These are phyloP conservation scores for Wickerhamomyces sp. DNA, from an alignment of 1,139 yeast genomes.

Conservation along the genomic window DNA sequence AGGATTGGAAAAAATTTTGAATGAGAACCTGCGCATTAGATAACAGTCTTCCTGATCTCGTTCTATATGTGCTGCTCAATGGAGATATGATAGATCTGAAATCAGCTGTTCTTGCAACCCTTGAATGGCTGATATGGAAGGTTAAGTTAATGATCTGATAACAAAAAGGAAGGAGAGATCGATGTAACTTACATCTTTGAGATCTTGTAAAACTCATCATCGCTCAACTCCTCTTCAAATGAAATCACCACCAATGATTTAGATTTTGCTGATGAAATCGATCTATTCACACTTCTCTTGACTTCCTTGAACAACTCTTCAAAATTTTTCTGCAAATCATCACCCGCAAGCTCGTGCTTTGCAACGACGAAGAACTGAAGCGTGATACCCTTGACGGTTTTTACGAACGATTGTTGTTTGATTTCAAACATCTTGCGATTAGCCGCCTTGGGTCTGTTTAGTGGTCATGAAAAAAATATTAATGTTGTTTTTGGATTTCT, in stretches of 20 bases:
- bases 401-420: neutral
- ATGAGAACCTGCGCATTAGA: slow-evolving; percentile 1
- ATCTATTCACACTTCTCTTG: too few relatives aligned
- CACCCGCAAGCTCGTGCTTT: neutral
- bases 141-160: too few relatives aligned
- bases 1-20: slow-evolving; percentile 5
- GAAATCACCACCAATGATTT: neutral
- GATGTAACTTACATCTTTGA: slow-evolving; percentile 1
- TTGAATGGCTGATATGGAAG: too few relatives aligned
- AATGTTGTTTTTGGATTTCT: too few relatives aligned
- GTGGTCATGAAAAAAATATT: too few relatives aligned
- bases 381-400: neutral
- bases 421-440: neutral
- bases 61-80: neutral
- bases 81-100: neutral
- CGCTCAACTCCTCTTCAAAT: neutral
- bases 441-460: too few relatives aligned
- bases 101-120: neutral
- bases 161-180: too few relatives aligned
- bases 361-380: neutral
- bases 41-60: neutral
- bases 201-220: neutral
- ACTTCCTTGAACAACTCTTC: neutral
- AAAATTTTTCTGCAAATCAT: neutral
- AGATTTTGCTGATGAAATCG: neutral